A percentile compares a stretch with the other conserved stretches of the same genome.
phyloP scores from a whole-genome alignment of 352 stramenopile species.

The Globisporangium mamillatum region DNA sequence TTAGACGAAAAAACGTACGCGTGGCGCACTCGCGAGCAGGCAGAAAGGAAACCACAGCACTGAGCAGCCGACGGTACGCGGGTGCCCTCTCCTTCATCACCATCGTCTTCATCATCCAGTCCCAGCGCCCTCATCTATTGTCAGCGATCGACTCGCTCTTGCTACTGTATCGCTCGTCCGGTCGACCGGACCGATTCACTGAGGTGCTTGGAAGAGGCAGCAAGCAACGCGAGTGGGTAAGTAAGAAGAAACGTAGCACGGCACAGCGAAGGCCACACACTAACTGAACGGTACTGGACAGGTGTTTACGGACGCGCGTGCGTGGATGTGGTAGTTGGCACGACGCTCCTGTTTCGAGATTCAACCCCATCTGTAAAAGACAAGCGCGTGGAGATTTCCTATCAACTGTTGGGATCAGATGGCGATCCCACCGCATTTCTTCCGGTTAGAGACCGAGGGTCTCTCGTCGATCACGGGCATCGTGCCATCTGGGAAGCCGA shows the following conservation, averaged over 20 bases:
- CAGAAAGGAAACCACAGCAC: neutral
- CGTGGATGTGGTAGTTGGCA: neutral
- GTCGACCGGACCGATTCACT: neutral
- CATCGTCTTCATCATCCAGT: neutral
- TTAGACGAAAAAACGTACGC: neutral
- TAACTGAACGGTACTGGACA: neutral
- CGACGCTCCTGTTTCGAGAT: neutral
- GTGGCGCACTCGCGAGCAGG: neutral
- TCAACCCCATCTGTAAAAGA: neutral
- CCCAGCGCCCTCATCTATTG: neutral
- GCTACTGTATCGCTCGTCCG: neutral
- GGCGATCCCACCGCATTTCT: conserved; percentile 20
- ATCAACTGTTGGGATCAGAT: neutral
- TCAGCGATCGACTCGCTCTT: neutral
- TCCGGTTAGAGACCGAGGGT: conserved; percentile 19
- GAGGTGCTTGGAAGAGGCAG: neutral
- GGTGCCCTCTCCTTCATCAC: neutral
- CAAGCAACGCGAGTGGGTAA: neutral
- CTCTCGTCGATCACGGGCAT: conserved; percentile 13
- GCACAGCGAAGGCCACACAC: neutral
- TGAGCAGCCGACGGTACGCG: neutral
- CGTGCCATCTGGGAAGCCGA: neutral
- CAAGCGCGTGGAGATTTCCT: neutral
- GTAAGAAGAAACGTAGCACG: neutral
- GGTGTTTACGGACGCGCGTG: neutral